Conservation (phyloP, 768 basidiomycete genomes). For the Amanita rubescens region DNA sequence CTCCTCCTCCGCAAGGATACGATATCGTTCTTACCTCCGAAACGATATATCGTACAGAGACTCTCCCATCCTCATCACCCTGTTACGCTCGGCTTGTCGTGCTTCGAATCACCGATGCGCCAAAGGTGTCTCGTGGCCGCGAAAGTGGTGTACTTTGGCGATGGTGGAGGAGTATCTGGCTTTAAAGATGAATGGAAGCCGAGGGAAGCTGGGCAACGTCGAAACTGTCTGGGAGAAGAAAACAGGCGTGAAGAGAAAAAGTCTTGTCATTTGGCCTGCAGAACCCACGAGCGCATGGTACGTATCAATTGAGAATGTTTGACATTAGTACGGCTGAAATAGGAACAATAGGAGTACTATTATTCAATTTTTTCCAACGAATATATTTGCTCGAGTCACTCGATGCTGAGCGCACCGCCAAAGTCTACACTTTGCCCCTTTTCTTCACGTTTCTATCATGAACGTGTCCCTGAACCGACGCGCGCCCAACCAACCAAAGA, state of each 20-base stretch:
- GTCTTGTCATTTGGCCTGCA: constrained; percentile 58
- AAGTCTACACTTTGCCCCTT: no score
- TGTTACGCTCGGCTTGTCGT: constrained; percentile 37
- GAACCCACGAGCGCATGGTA: no score
- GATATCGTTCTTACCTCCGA: constrained; percentile 84
- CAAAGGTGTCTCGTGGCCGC: constrained; percentile 85
- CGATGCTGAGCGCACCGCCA: no score
- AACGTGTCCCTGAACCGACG: no score
- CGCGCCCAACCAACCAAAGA: no score
- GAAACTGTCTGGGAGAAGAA: constrained; percentile 58
- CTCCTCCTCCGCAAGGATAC: constrained; percentile 31
- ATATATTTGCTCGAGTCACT: no score
- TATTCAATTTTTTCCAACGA: no score
- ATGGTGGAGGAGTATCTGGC: constrained; percentile 79
- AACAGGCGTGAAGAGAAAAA: constrained; percentile 63
- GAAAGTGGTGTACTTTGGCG: constrained; percentile 92
- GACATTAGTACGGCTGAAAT: no score
- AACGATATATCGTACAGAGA: constrained; percentile 77
- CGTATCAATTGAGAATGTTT: no score
- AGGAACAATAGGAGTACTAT: no score
- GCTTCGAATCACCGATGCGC: constrained; percentile 14
- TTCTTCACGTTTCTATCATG: no score
- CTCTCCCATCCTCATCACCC: constrained; percentile 50
- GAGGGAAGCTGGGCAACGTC: constrained; percentile 29
- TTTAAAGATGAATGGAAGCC: constrained; percentile 41